These are phyloP conservation scores for Thielaviopsis populi DNA, from an alignment of 2,329 filamentous ascomycete genomes.

Conservation along the genomic window DNA sequence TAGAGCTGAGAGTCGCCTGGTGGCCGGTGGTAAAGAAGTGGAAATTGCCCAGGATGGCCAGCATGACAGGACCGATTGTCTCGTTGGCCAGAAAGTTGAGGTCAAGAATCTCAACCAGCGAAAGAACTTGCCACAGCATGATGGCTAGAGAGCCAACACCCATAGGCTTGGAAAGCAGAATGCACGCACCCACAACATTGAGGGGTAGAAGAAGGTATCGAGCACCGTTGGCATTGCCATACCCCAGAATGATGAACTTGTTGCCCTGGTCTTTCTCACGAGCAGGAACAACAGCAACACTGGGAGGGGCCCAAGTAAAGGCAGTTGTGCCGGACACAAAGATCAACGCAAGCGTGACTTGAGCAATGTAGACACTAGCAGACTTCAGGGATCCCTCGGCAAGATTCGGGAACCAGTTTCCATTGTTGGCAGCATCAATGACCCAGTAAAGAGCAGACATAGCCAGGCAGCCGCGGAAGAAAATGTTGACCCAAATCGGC, in stretches of 20 bases:
- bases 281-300: conserved; percentile 54
- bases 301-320: conserved; percentile 74
- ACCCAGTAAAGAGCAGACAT: conserved; percentile 74
- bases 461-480: conserved; percentile 60
- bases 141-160: conserved; percentile 71
- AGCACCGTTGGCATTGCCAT: conserved; percentile 82
- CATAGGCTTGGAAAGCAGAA: conserved; percentile 87
- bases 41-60: conserved; percentile 80
- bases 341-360: conserved; percentile 62
- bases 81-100: conserved; percentile 45
- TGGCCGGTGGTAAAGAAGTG: conserved; percentile 98
- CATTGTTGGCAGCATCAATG: conserved; percentile 77
- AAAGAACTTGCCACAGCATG: conserved; percentile 77
- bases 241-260: conserved; percentile 69
- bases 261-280: conserved; percentile 31
- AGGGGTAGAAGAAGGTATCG: conserved; percentile 74
- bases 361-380: conserved; percentile 61
- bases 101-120: conserved; percentile 51
- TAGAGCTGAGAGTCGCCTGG: conserved; percentile 70
- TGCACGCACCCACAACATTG: conserved; percentile 60
- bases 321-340: conserved; percentile 72
- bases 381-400: conserved; percentile 53
- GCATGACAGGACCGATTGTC: conserved; percentile 66
- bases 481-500: conserved; percentile 67
- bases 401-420: conserved; percentile 54